Conservation (phyloP, 345 rosid genomes). For the Gossypium australe region DNA sequence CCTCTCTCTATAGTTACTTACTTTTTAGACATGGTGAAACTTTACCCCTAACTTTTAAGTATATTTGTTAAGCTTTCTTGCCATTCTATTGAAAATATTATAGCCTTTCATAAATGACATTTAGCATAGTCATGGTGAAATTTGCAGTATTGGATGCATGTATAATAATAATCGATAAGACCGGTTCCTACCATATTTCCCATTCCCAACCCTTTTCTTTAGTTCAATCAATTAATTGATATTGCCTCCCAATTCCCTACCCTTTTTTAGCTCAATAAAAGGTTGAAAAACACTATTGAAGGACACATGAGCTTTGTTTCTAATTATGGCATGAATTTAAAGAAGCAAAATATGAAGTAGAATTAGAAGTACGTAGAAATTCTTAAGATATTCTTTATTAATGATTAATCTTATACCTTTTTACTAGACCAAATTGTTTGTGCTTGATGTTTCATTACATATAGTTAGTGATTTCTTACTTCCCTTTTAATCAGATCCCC, state of each 20-base stretch:
- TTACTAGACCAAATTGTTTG: too few species aligned
- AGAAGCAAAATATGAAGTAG: background rate
- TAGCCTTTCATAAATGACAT: background rate
- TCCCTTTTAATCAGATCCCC: too few species aligned
- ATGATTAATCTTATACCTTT: too few species aligned
- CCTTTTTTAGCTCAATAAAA: background rate
- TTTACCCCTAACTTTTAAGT: background rate
- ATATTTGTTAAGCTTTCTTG: background rate
- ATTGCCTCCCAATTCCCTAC: background rate
- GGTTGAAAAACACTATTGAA: background rate
- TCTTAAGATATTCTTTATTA: background rate
- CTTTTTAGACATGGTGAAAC: background rate
- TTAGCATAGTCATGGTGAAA: background rate
- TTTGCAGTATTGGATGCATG: background rate
- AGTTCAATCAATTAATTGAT: background rate
- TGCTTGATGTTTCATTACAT: too few species aligned
- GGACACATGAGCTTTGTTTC: background rate
- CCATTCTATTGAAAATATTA: background rate
- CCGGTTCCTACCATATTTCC: background rate
- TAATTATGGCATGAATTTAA: background rate
- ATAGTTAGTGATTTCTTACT: too few species aligned
- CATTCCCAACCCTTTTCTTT: too few species aligned
- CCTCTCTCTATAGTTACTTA: background rate
- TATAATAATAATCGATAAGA: background rate
- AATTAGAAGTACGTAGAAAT: background rate